These are phyloP conservation scores for Glarea lozoyensis DNA, from an alignment of 495 filamentous ascomycete genomes.

Conservation along the genomic window DNA sequence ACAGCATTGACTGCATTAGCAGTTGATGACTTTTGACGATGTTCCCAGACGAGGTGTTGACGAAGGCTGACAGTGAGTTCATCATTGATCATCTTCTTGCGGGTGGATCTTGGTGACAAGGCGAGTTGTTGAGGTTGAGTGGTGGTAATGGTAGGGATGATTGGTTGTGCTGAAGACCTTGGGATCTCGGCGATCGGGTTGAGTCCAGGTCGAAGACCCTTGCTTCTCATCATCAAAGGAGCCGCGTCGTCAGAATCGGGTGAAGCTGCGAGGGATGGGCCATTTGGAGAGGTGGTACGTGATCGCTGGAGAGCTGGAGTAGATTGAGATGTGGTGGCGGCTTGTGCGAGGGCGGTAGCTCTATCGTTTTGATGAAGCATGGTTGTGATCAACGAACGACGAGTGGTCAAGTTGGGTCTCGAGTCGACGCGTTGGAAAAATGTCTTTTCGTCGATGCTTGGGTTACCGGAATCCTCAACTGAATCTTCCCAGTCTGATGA, in stretches of 20 bases:
- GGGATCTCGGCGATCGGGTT: slow-evolving; percentile 59
- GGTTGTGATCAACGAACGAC: slow-evolving; percentile 81
- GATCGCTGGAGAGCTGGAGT: slow-evolving; percentile 76
- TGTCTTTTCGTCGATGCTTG: slow-evolving; percentile 67
- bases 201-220: too few species aligned
- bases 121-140: slow-evolving; percentile 54
- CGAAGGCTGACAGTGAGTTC: slow-evolving; percentile 80
- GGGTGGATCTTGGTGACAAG: slow-evolving; percentile 82
- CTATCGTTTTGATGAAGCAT: slow-evolving; percentile 70
- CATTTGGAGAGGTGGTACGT: slow-evolving; percentile 61
- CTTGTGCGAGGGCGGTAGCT: slow-evolving; percentile 44
- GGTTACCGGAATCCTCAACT: slow-evolving; percentile 74
- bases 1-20: slow-evolving; percentile 82
- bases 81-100: slow-evolving; percentile 92
- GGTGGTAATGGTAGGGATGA: slow-evolving; percentile 68
- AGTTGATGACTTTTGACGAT: slow-evolving; percentile 82
- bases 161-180: slow-evolving; percentile 63
- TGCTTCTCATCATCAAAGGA: slow-evolving; percentile 57
- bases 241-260: slow-evolving; percentile 64
- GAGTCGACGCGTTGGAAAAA: slow-evolving; percentile 90
- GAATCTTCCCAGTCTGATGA: slow-evolving; percentile 90
- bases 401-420: slow-evolving; percentile 72
- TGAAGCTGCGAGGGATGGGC: slow-evolving; percentile 63
- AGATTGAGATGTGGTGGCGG: slow-evolving; percentile 63
- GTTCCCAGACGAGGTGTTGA: slow-evolving; percentile 74